Base-by-base conservation (phyloP, 2,329 filamentous ascomycete genomes). In the Microdochium trichocladiopsis region DNA sequence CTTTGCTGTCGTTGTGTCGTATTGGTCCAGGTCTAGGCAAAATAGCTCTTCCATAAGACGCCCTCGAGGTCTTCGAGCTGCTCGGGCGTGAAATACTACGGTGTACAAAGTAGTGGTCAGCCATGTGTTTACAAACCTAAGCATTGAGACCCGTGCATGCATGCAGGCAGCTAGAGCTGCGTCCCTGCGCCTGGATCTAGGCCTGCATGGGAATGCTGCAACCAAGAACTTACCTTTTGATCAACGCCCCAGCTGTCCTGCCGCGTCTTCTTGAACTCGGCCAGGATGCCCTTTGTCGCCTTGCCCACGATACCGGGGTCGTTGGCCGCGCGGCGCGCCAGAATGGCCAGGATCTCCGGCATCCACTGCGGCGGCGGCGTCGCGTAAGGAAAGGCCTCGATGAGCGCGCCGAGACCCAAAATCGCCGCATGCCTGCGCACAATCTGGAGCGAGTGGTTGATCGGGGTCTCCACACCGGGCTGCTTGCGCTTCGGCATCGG, bases 41-140 rank as follows among this genome's bases (percentile, higher is more conserved):
- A 99, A 68, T 99, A 99, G 69, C 93, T 97, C 85, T 99, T 99
- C 94, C 94, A 99, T 50, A 99, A 75, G 48, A 99, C 95, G 50
- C 94, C 94, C 63, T 96, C 92, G 54, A 99, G 70, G 65, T 97
- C 93, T 69, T 97, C 94, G 11, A 99, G 76, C 65, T 99, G 93
- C 61, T 97, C 94, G 25, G 87, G 74, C 24, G 91, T 91, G 66
- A 99, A 99, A 55, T 90, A 82, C 82, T 88, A 57, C 55, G 50
- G 50, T 53, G 10, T 41, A n/a, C 52, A 72, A 61, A 72, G 68
- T 48, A 50, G 25, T 8, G 24, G 12, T 41, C n/a, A 22, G 16
- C 37, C 28, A 31, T 45, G n/a, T 5, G 47, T 37, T 25, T 25
- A 31, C 28, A 31, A 31, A 48, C 22, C 48, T 4, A 16, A 11